Base-by-base conservation (phyloP, 2,329 filamentous ascomycete genomes). In the Diaporthe batatas region DNA sequence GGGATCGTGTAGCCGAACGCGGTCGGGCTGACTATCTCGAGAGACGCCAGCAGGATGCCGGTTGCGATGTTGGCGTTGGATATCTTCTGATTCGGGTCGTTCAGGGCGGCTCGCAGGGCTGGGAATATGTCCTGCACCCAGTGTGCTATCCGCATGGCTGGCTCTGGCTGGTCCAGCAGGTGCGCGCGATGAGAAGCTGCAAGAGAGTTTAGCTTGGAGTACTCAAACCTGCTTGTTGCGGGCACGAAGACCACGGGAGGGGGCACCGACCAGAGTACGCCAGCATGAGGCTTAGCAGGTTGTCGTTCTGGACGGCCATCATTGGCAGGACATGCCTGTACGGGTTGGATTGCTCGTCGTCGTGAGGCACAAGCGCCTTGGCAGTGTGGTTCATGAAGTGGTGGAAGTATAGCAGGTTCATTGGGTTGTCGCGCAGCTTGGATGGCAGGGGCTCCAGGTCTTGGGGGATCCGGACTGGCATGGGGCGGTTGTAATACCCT, bases 61-160 rank as follows among this genome's bases (percentile, higher is more conserved):
- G 93, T 94, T 0, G 94, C 93, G 3, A 97, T 86, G 70, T 92
- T 93, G 21, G 90, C 89, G 76, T 94, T 91, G 0, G 92, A 92
- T 14, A 94, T 90, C 53, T 90, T 89, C 74, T 89, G 86, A 51
- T 86, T 85, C 0, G 88, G 86, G 70, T 91, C 87, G 73, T 88
- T 86, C 29, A 96, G 85, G 1, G 93, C 91, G 74, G 89, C 83
- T 36, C 93, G 89, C 25, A 97, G 86, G 21, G 90, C 89, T 0
- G 93, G 93, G 75, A 93, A 92, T n/a, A 94, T 93, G 76, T 94
- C 90, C 78, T 92, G 88, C 34, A 96, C 93, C 92, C 93, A 96
- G 51, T 90, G 85, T 2, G 94, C 93, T 75, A 97, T 96, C 29
- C 94, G 90, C 79, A 92, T 92, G 8, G 88, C 88, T 7, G 94